Percentiles rank a stretch among this genome's conserved stretches.
Evolutionary conservation across 305 asterid genomes (phyloP).

Genomic region (Fraxinus sp.): DNA sequence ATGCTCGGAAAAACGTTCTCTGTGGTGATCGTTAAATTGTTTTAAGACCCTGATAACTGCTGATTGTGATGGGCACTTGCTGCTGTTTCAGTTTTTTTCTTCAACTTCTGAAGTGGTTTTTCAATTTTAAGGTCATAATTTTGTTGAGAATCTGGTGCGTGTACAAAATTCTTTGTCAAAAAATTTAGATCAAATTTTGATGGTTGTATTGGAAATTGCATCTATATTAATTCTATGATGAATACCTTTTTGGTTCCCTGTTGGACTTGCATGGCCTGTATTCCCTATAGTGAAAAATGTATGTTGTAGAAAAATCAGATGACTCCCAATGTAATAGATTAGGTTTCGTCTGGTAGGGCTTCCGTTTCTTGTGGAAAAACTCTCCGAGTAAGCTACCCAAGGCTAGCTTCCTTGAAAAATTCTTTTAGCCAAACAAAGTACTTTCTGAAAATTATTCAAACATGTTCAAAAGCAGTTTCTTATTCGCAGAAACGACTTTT

Average conservation of each 20-base stretch:
- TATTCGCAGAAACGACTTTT: neutral
- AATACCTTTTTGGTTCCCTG: neutral
- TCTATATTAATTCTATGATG: neutral
- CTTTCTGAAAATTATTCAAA: neutral
- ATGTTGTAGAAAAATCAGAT: neutral
- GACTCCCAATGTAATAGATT: neutral
- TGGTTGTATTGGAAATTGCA: neutral
- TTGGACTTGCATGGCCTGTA: neutral
- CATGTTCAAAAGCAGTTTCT: neutral
- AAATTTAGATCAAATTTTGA: neutral
- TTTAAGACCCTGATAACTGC: neutral
- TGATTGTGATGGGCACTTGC: neutral
- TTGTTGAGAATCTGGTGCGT: neutral
- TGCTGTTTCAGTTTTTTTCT: neutral
- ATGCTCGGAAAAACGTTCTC: neutral
- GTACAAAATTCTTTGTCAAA: neutral
- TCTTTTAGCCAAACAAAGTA: neutral
- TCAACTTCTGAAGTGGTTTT: neutral
- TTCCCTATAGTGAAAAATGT: neutral
- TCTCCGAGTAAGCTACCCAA: neutral
- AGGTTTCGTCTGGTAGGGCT: neutral
- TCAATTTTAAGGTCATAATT: neutral
- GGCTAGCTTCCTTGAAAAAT: too few species aligned
- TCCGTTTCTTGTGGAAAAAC: neutral
- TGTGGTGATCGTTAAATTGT: neutral